Evolutionary conservation across 495 filamentous ascomycete species (phyloP).

Genomic region (Penicillium mononematosum): DNA sequence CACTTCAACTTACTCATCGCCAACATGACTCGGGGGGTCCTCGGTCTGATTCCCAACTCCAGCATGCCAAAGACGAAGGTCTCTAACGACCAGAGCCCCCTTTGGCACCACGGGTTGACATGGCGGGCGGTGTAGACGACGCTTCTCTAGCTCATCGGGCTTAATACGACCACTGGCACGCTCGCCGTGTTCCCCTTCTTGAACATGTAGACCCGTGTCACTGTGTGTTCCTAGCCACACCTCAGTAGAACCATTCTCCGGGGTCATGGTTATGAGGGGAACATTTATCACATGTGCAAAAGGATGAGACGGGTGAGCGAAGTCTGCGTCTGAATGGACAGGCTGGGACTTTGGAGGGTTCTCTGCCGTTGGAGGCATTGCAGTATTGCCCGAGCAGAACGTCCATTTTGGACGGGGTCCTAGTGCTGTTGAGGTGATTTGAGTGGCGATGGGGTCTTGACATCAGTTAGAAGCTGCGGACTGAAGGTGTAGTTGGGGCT

Average conservation of each 20-base stretch:
- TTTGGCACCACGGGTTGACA: conserved; percentile 51
- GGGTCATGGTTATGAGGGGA: conserved; percentile 50
- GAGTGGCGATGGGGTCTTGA: conserved; percentile 51
- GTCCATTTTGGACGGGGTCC: conserved; percentile 51
- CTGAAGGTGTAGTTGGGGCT: no score
- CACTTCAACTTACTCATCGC: conserved; percentile 48
- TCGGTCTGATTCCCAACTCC: conserved; percentile 56
- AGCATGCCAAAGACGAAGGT: conserved; percentile 60
- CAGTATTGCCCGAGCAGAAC: conserved; percentile 54
- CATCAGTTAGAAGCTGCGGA: background rate
- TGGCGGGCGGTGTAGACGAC: conserved; percentile 40
- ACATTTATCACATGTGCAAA: conserved; percentile 58
- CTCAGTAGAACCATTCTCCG: conserved; percentile 58
- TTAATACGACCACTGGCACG: conserved; percentile 51
- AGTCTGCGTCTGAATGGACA: conserved; percentile 58
- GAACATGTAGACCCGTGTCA: conserved; percentile 33
- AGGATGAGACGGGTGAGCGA: conserved; percentile 50
- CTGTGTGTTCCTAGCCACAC: conserved; percentile 59
- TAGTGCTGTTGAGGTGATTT: conserved; percentile 49
- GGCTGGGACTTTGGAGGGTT: conserved; percentile 46
- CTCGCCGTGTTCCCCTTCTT: conserved; percentile 50
- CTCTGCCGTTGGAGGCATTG: conserved; percentile 45
- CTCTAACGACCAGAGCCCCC: conserved; percentile 53
- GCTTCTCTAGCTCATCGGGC: conserved; percentile 38
- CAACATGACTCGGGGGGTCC: conserved; percentile 53